Percentiles rank a stretch among this genome's conserved stretches.
These are phyloP conservation scores for Podosphaera xanthii DNA, from an alignment of 2,329 filamentous ascomycete species.

Conservation along the genomic window DNA sequence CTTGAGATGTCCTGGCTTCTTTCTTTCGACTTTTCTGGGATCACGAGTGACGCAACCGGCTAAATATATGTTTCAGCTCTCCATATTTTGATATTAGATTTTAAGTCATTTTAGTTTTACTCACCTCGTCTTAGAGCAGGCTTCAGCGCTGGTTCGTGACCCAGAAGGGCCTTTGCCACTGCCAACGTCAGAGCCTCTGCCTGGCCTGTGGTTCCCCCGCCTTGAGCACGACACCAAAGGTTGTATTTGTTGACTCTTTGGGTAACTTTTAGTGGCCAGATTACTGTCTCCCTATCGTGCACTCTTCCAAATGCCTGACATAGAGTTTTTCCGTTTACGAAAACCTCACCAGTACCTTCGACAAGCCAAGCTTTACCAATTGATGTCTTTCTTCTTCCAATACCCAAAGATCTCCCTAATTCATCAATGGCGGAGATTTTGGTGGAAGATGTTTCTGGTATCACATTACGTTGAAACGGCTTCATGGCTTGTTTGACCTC, in stretches of 20 bases:
- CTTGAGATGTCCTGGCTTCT: slow-evolving; percentile 92
- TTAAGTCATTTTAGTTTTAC: slow-evolving; percentile 14
- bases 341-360: slow-evolving; percentile 73
- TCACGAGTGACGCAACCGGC: slow-evolving; percentile 86
- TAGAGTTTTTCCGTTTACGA: slow-evolving; percentile 78
- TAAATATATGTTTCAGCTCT: slow-evolving; percentile 21
- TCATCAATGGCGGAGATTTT: slow-evolving; percentile 47
- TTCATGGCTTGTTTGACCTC: slow-evolving; percentile 43
- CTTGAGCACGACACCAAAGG: slow-evolving; percentile 63
- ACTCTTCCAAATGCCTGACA: slow-evolving; percentile 62
- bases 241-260: slow-evolving; percentile 89
- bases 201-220: slow-evolving; percentile 84
- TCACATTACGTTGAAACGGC: slow-evolving; percentile 51
- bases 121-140: slow-evolving; percentile 69
- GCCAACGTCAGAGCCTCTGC: slow-evolving; percentile 85
- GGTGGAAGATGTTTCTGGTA: slow-evolving; percentile 41
- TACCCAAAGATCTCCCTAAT: slow-evolving; percentile 55
- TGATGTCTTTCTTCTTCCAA: slow-evolving; percentile 72
- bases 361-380: slow-evolving; percentile 70
- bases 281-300: slow-evolving; percentile 81
- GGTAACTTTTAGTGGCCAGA: slow-evolving; percentile 75
- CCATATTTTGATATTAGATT: slow-evolving; percentile 1
- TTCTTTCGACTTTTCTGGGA: slow-evolving; percentile 80
- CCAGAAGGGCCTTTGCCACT: slow-evolving; percentile 65
- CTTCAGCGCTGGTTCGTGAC: slow-evolving; percentile 85